These are phyloP conservation scores for Monilinia polystroma DNA, from an alignment of 2,329 filamentous ascomycete species.

Conservation along the genomic window DNA sequence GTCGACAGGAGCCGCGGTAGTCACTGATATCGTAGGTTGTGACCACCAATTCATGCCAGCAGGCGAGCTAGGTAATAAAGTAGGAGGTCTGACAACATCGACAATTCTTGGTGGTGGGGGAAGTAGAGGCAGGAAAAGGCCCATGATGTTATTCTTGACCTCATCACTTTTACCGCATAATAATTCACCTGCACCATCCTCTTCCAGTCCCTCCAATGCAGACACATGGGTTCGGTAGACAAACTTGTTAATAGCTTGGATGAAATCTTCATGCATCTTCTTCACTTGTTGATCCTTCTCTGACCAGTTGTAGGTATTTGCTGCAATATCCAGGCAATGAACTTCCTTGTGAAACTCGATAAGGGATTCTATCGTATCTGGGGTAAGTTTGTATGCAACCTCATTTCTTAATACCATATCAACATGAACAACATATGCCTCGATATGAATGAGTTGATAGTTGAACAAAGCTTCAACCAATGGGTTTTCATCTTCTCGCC, in stretches of 20 bases:
- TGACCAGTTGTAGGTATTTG: constrained; percentile 89
- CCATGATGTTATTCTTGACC: constrained; percentile 83
- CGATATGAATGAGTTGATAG: constrained; percentile 88
- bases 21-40: constrained; percentile 63
- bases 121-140: constrained; percentile 80
- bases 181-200: constrained; percentile 92
- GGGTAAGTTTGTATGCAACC: constrained; percentile 95
- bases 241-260: constrained; percentile 96
- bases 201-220: constrained; percentile 91
- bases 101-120: constrained; percentile 84
- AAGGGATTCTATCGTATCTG: constrained; percentile 88
- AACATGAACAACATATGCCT: constrained; percentile 97
- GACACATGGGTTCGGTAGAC: constrained; percentile 87
- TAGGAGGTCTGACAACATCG: constrained; percentile 83
- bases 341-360: constrained; percentile 96
- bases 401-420: constrained; percentile 98
- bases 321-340: constrained; percentile 85
- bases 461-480: constrained; percentile 86
- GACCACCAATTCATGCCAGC: constrained; percentile 77
- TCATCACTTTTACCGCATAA: constrained; percentile 89
- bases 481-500: constrained; percentile 77
- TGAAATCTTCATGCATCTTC: constrained; percentile 95
- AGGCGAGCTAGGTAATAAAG: constrained; percentile 80
- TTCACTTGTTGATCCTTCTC: constrained; percentile 96
- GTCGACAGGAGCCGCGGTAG: constrained; percentile 71